A percentile compares a stretch with the other conserved stretches of the same genome.
These are phyloP conservation scores for Aspergillus sp. DNA, from an alignment of 2,329 filamentous ascomycete species.

Conservation along the genomic window DNA sequence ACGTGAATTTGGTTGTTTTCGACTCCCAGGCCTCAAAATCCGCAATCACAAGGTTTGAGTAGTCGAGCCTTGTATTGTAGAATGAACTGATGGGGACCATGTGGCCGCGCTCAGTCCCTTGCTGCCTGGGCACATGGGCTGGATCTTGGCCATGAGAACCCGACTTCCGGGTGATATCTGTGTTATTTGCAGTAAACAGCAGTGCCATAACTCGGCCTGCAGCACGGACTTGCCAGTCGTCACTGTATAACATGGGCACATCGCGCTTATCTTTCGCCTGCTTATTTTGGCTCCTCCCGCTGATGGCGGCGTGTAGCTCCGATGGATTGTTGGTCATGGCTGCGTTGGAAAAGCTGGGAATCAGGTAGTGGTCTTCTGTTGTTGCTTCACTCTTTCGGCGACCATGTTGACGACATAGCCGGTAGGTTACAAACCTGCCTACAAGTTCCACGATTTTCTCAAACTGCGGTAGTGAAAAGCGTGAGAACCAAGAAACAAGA, in stretches of 20 bases:
- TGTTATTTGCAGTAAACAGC: conserved; percentile 80
- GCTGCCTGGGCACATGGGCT: conserved; percentile 46
- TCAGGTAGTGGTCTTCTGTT: conserved; percentile 60
- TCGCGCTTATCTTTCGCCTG: conserved; percentile 59
- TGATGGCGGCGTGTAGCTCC: conserved; percentile 78
- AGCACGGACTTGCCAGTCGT: conserved; percentile 89
- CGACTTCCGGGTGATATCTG: conserved; percentile 44
- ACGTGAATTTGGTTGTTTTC: conserved; percentile 74
- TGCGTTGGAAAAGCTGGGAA: conserved; percentile 73
- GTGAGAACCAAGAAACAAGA: conserved; percentile 77
- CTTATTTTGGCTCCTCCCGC: conserved; percentile 51
- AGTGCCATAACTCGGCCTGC: conserved; percentile 79
- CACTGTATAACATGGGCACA: conserved; percentile 65
- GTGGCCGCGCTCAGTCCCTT: conserved; percentile 61
- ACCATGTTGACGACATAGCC: conserved; percentile 72
- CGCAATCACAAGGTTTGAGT: conserved; percentile 73
- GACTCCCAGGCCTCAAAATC: conserved; percentile 91
- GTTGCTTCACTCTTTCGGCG: conserved; percentile 65
- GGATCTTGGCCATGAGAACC: conserved; percentile 37
- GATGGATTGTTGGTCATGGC: conserved; percentile 66
- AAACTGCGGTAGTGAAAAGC: conserved; percentile 70
- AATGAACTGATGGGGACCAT: conserved; percentile 81
- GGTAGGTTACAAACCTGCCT: conserved; percentile 78
- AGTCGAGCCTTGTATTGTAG: conserved; percentile 85
- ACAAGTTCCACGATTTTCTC: conserved; percentile 75